These are phyloP conservation scores for Phytophthora tentaculata DNA, from an alignment of 352 stramenopile species.

Conservation along the genomic window DNA sequence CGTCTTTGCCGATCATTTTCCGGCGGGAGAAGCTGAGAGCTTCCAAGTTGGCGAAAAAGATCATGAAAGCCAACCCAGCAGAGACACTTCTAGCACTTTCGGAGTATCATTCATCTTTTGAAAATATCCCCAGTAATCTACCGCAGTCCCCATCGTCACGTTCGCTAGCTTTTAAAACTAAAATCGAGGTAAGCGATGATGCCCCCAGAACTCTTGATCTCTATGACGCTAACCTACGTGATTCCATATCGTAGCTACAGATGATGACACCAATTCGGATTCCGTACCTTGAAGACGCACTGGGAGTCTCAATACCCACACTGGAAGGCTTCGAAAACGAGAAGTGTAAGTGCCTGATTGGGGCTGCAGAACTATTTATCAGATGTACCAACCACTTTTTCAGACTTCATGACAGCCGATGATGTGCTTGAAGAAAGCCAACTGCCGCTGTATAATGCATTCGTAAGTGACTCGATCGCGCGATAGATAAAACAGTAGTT, in stretches of 20 bases:
- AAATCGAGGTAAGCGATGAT: slow-evolving; percentile 71
- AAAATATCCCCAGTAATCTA: slow-evolving; percentile 55
- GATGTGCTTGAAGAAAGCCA: slow-evolving; percentile 86
- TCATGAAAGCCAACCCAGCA: slow-evolving; percentile 82
- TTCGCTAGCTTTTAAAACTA: slow-evolving; percentile 74
- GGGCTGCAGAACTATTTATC: not conserved
- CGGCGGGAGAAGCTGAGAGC: slow-evolving; percentile 67
- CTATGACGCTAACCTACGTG: slow-evolving; percentile 1
- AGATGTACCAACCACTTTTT: not conserved
- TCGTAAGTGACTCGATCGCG: too few relatives aligned
- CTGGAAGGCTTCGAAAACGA: slow-evolving; percentile 86
- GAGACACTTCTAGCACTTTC: slow-evolving; percentile 83
- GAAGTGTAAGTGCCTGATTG: slow-evolving; percentile 48
- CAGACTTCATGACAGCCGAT: slow-evolving; percentile 87
- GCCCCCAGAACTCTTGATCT: not conserved
- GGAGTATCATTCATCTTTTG: slow-evolving; percentile 85
- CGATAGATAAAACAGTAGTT: too few relatives aligned
- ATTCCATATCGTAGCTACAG: slow-evolving; percentile 57
- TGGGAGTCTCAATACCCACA: slow-evolving; percentile 76
- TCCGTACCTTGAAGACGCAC: slow-evolving; percentile 84
- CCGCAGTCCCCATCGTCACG: slow-evolving; percentile 27
- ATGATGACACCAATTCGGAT: slow-evolving; percentile 90
- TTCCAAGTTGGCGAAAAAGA: slow-evolving; percentile 80
- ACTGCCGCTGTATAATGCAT: slow-evolving; percentile 80
- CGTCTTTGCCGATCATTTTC: slow-evolving; percentile 70